A percentile compares a stretch with the other conserved stretches of the same genome.
These are phyloP conservation scores for Calonectria pseudoreteaudii DNA, from an alignment of 2,329 filamentous ascomycete species.

Conservation along the genomic window DNA sequence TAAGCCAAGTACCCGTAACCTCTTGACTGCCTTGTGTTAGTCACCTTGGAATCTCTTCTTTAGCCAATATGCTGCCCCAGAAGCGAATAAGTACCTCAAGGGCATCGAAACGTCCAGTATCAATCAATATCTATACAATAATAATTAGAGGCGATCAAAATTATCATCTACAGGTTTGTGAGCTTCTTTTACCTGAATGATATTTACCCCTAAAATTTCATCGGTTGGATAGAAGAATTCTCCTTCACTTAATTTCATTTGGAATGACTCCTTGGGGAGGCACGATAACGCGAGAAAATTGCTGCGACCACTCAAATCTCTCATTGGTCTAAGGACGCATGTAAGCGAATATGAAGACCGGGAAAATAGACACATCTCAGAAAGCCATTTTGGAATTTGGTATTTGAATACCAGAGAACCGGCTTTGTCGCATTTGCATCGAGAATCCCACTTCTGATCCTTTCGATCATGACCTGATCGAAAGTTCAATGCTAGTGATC, in stretches of 20 bases:
- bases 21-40: neutral
- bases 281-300: too few relatives aligned
- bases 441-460: neutral
- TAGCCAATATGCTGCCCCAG: neutral
- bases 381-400: neutral
- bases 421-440: neutral
- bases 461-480: neutral
- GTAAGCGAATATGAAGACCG: neutral
- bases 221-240: neutral
- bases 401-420: neutral
- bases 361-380: neutral
- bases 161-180: rapidly evolving
- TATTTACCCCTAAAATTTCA: neutral
- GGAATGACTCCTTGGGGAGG: neutral
- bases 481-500: neutral
- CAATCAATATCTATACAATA: too few relatives aligned
- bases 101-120: neutral
- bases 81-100: neutral
- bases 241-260: neutral
- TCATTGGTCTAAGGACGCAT: neutral
- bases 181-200: neutral
- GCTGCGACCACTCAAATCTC: too few relatives aligned
- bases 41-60: neutral
- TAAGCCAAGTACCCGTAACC: neutral
- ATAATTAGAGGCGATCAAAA: neutral